These are phyloP conservation scores for Pseudozyma tsukubaensis DNA, from an alignment of 1,284 basidiomycete genomes.

Conservation along the genomic window DNA sequence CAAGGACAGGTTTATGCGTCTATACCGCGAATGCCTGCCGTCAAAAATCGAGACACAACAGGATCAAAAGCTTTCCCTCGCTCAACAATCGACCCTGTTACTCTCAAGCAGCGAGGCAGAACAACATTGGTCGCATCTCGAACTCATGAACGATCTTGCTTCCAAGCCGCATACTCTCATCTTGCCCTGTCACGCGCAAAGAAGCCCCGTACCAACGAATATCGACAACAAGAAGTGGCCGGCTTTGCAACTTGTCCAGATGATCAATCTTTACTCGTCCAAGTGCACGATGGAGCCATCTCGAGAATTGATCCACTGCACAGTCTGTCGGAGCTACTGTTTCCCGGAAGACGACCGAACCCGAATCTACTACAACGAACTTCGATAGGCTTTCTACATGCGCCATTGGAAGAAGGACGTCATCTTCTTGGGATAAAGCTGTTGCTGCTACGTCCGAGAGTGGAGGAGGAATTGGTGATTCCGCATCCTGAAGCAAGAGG, in stretches of 20 bases:
- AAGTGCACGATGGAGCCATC: not conserved
- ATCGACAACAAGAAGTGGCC: not conserved
- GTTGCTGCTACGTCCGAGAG: too few relatives aligned
- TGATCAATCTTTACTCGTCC: constrained; percentile 5
- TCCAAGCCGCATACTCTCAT: constrained; percentile 31
- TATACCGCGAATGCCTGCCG: constrained; percentile 14
- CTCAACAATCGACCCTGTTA: constrained; percentile 9
- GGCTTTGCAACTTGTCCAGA: constrained; percentile 13
- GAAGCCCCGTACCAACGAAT: not conserved
- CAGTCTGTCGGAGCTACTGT: not conserved
- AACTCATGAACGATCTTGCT: not conserved
- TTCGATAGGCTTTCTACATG: not conserved
- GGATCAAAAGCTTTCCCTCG: constrained; percentile 1
- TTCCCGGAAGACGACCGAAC: too few relatives aligned
- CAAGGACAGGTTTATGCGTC: not conserved
- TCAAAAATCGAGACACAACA: not conserved
- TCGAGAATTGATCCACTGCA: not conserved
- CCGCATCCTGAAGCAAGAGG: too few relatives aligned
- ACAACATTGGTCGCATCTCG: not conserved
- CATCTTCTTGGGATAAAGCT: too few relatives aligned
- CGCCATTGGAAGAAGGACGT: too few relatives aligned
- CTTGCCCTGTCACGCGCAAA: constrained; percentile 17
- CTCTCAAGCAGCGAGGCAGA: constrained; percentile 15
- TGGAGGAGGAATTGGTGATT: too few relatives aligned
- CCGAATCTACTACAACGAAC: not conserved